A percentile compares a stretch with the other conserved stretches of the same genome.
These are phyloP conservation scores for Amanita pallidorosea DNA, from an alignment of 768 basidiomycete genomes.

Conservation along the genomic window DNA sequence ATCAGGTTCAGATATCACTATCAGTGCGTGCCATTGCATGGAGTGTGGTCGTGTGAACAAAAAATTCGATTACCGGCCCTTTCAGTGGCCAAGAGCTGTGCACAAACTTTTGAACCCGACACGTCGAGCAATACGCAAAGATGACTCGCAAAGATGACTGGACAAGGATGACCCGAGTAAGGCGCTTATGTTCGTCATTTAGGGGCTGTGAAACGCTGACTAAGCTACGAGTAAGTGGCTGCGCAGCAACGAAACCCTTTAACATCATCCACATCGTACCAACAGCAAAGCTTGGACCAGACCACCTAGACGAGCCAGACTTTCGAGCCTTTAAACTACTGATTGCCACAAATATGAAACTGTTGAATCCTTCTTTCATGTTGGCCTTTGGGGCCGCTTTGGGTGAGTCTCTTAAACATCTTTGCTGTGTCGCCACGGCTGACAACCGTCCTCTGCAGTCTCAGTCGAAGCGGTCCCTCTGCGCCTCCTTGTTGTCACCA, in stretches of 20 bases:
- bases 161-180: not conserved
- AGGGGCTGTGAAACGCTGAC: not conserved
- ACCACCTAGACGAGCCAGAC: not conserved
- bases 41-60: too few species aligned
- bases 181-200: not conserved
- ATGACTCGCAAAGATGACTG: not conserved
- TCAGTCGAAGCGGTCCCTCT: constrained; percentile 1
- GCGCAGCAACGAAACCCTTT: not conserved
- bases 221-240: not conserved
- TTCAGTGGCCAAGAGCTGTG: too few species aligned
- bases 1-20: too few species aligned
- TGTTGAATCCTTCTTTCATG: not conserved
- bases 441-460: not conserved
- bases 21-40: too few species aligned
- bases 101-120: too few species aligned
- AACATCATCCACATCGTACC: not conserved
- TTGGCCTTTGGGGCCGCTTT: not conserved
- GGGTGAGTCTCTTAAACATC: not conserved
- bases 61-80: too few species aligned
- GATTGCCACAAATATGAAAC: not conserved
- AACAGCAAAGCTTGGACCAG: too few species aligned
- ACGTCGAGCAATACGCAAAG: not conserved
- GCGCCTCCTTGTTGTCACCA: constrained; percentile 11
- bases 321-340: not conserved
- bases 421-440: not conserved